Percentiles rank a stretch among this genome's conserved stretches.
Evolutionary conservation across 768 basidiomycete species (phyloP).

Genomic region (Dictyophora rubrovolvata): DNA sequence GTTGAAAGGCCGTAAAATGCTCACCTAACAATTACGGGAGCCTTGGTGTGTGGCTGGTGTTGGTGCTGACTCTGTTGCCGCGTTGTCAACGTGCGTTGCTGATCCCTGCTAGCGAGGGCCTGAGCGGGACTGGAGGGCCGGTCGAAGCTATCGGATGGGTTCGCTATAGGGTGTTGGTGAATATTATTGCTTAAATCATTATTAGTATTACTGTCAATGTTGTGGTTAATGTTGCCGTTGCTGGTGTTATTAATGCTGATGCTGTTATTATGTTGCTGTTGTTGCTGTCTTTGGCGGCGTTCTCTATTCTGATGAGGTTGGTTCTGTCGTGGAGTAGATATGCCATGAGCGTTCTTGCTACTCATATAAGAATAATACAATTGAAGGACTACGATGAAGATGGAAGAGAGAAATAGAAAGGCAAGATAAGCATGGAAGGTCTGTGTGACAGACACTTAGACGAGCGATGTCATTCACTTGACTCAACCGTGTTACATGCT

Average conservation of each 20-base stretch:
- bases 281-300: background rate
- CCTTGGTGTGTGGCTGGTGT: conserved; percentile 2
- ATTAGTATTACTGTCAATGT: background rate
- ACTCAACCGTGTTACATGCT: background rate
- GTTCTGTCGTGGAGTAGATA: background rate
- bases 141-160: background rate
- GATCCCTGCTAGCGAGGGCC: background rate
- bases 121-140: background rate
- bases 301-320: background rate
- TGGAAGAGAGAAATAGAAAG: background rate
- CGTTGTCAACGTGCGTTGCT: background rate
- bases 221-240: background rate
- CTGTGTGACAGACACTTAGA: background rate
- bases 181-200: background rate
- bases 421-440: background rate
- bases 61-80: background rate
- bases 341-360: background rate
- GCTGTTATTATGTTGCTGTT: background rate
- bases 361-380: background rate
- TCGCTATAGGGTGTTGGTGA: background rate
- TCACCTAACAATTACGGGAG: conserved; percentile 5
- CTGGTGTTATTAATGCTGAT: background rate
- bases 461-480: no score
- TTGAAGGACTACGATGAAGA: background rate
- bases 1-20: background rate